phyloP scores from a whole-genome alignment of 352 stramenopile species.

The Halophytophthora batemanensis region DNA sequence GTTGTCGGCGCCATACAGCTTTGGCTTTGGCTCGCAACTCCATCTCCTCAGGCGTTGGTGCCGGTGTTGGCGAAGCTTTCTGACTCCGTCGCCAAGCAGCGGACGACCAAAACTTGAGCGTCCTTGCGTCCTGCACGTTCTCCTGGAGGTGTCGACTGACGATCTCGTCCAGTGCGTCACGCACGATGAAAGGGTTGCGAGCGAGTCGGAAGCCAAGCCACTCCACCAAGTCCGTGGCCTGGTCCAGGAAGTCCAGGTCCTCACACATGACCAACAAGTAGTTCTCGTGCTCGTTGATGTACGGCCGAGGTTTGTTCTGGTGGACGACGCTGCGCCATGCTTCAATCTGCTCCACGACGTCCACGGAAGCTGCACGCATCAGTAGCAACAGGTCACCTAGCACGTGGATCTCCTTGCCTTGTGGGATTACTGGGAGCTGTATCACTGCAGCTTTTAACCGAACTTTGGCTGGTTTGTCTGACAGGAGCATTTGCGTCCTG shows the following conservation, averaged over 20 bases:
- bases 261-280: conserved; percentile 57
- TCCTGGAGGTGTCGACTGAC: conserved; percentile 11
- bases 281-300: conserved; percentile 34
- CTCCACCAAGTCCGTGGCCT: conserved; percentile 26
- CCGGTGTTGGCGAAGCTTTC: neutral
- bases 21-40: neutral
- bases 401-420: conserved; percentile 50
- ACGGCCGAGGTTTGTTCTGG: conserved; percentile 29
- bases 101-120: conserved; percentile 30
- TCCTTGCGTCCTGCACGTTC: conserved; percentile 16
- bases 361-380: conserved; percentile 47
- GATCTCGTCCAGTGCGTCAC: conserved; percentile 28
- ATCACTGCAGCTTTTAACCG: neutral
- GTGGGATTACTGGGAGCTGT: conserved; percentile 11
- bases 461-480: neutral
- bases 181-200: conserved; percentile 56
- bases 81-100: conserved; percentile 16
- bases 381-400: conserved; percentile 55
- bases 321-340: conserved; percentile 40
- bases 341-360: conserved; percentile 50
- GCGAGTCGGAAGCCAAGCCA: conserved; percentile 54
- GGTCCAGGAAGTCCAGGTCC: conserved; percentile 54
- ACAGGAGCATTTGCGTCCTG: neutral
- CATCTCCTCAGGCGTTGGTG: neutral
- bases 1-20: conserved; percentile 6